Percentiles rank a stretch among this genome's conserved stretches.
phyloP scores from a whole-genome alignment of 371 early-diverging fungal genomes.

The Actinomucor elegans region DNA sequence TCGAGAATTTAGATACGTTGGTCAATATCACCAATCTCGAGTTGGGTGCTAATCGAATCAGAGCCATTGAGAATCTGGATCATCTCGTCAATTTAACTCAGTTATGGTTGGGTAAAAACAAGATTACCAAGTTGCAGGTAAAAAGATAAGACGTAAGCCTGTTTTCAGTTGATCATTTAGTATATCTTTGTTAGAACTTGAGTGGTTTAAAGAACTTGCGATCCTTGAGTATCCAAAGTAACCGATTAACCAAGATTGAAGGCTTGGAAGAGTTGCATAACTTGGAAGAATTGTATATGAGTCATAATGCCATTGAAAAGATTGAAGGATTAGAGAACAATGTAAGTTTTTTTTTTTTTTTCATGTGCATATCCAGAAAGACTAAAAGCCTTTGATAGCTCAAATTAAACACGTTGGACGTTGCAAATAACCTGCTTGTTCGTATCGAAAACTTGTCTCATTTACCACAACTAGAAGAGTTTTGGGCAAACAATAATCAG shows the following conservation, averaged over 20 bases:
- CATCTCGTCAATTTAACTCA: slow-evolving; percentile 75
- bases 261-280: slow-evolving; percentile 69
- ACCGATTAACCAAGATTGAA: slow-evolving; percentile 75
- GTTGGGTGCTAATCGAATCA: slow-evolving; percentile 92
- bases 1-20: slow-evolving; percentile 72
- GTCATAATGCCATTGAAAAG: slow-evolving; percentile 75
- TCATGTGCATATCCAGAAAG: too few relatives aligned
- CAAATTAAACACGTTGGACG: slow-evolving; percentile 77
- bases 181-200: slow-evolving; percentile 28
- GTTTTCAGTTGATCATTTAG: too few relatives aligned
- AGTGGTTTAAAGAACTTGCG: slow-evolving; percentile 57
- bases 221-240: slow-evolving; percentile 85
- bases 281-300: slow-evolving; percentile 88
- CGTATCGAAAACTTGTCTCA: slow-evolving; percentile 76
- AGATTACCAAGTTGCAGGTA: slow-evolving; percentile 82
- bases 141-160: too few relatives aligned
- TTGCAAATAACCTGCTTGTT: slow-evolving; percentile 81
- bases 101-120: slow-evolving; percentile 97
- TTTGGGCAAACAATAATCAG: slow-evolving; percentile 91
- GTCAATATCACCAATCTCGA: slow-evolving; percentile 80
- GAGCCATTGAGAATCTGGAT: slow-evolving; percentile 85
- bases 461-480: slow-evolving; percentile 75
- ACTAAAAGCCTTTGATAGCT: too few relatives aligned
- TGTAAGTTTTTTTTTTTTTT: slow-evolving; percentile 27
- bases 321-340: slow-evolving; percentile 83